Evolutionary conservation across 2,329 filamentous ascomycete genomes (phyloP).

Genomic region (Cytospora schulzeri): DNA sequence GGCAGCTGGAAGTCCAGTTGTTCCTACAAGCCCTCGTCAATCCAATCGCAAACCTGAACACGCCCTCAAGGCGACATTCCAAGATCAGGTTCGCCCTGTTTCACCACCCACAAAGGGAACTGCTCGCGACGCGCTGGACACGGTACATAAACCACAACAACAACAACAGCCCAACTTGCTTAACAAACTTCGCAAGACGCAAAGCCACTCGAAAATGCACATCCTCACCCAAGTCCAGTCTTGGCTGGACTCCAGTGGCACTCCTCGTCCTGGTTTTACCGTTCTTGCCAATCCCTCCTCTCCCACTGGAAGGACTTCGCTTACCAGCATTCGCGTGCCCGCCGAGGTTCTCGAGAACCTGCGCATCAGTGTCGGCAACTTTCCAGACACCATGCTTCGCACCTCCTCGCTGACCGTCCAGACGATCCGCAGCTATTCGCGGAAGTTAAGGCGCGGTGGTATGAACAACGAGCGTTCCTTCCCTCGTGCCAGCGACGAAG

Average conservation of each 20-base stretch:
- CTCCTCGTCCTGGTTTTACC: not conserved
- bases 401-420: conserved; percentile 59
- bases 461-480: conserved; percentile 12
- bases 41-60: conserved; percentile 3
- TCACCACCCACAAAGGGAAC: conserved; percentile 9
- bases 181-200: conserved; percentile 22
- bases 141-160: not conserved
- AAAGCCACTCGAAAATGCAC: conserved; percentile 18
- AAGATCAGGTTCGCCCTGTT: conserved; percentile 17
- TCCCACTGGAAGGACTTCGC: conserved; percentile 14
- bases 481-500: conserved; percentile 29
- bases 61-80: not conserved
- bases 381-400: conserved; percentile 61
- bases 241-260: conserved; percentile 26
- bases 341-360: conserved; percentile 57
- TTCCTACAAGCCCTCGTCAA: conserved; percentile 8
- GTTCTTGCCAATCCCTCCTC: not conserved
- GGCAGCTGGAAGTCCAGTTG: conserved; percentile 4
- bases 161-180: conserved; percentile 13
- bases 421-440: conserved; percentile 58
- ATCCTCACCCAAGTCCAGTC: conserved; percentile 23
- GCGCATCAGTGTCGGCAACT: conserved; percentile 55
- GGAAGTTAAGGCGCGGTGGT: conserved; percentile 49
- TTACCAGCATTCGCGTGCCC: conserved; percentile 50
- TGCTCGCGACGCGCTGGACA: not conserved